Evolutionary conservation across 345 rosid species (phyloP), one percentile per base, ranked within the genome.

Genomic region (Gynandropsis gynandra): DNA sequence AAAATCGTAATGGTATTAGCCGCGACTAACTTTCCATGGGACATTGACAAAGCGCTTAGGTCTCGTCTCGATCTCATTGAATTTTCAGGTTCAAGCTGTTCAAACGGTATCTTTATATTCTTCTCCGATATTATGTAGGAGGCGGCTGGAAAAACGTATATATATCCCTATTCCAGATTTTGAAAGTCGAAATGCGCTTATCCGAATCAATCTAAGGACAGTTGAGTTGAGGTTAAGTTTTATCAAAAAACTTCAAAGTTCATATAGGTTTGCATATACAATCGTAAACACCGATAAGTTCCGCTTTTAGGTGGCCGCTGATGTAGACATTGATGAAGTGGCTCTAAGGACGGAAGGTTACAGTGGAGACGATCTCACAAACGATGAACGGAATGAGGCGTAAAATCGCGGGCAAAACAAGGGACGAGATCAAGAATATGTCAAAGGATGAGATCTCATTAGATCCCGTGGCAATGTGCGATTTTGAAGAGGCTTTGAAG

Each of bases 1-100:
- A 93, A 93, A 68, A 83, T 93, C 57, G 99, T 93, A 58, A 93
- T 88, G 99, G 99, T 93, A 51, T 74, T 93, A 69, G 97, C 99
- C 34, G 97, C 99, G 31, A 93, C 99, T 50, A 93, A 93, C 74
- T 93, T 88, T 63, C 99, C 99, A 0, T 93, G 99, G 97, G 99
- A 93, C 80, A 93, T 93, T 63, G 99, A 93, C 44, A 94, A 88
- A 75, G 99, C 99, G 9, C 81, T 93, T 56, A 81, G 99, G 99
- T 93, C 64, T 44, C 21, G 18, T 14, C 46, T 27, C 52, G 36
- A 47, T 36, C 53, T 44, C 38, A 8, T 16, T 9, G 1, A 37
- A 14, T 44, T 10, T 47, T 4, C 9, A 16, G 17, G 9, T 42
- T 8, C 18, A 42, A n/a, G 47, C 47, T 42, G 2, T 33, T 10